Base-by-base conservation (phyloP, 306 rosid genomes). In the Oxytropis ochrocephala region DNA sequence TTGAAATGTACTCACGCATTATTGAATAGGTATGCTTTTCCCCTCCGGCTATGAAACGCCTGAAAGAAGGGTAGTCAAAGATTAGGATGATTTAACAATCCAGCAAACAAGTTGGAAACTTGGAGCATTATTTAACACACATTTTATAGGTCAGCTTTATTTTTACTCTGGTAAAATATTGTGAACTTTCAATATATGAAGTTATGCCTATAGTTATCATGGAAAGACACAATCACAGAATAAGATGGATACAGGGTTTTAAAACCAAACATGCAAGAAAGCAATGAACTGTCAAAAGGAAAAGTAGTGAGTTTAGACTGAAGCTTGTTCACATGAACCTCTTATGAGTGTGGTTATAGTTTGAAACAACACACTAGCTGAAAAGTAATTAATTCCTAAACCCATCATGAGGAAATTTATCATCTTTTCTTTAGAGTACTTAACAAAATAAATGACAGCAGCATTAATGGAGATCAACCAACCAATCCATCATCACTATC, bases 11-110 rank as follows among this genome's bases (percentile, higher is more conserved):
- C 94, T 91, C 80, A 91, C 96, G 67, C 89, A 11, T 89, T 82
- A 58, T 72, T 87, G 82, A 89, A 89, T 43, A 91, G 96, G 78
- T 87, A 91, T 7, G 97, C 96, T 73, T 89, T 91, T 58, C 96
- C 97, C 5, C 84, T 79, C 69, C 90, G 89, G 64, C 92, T 82
- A 68, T 79, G 83, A 80, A 91, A 91, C 21, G 63, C 44, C 97
- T 91, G 86, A 73, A 73, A 69, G 16, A 77, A 75, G 30, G 50
- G 67, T 27, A 57, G 69, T 32, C 14, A 36, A 75, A 80, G 44
- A 62, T 55, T 58, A 38, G 63, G 69, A 80, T 55, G 54, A 12
- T 18, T 73, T 56, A 50, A 70, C 43, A 55, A 67, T 48, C 78
- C 60, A 73, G 71, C 41, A 32, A 4, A 69, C 56, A 48, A 64